Evolutionary conservation across 805 yeast species (phyloP).

Genomic region (Lachancea kluyveri): DNA sequence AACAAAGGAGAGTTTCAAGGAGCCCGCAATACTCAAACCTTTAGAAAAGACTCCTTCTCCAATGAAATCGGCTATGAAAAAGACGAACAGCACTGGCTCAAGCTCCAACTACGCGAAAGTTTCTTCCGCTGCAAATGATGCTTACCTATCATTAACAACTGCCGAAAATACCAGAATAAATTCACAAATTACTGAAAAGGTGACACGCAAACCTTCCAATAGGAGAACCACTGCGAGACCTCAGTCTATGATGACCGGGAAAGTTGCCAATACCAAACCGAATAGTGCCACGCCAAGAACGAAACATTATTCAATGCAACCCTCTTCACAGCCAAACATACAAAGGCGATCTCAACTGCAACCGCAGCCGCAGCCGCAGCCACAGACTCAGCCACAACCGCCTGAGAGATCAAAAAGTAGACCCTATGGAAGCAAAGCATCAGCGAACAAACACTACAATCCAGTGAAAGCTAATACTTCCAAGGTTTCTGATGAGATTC

Average conservation of each 20-base stretch:
- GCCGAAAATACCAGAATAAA: slow-evolving; percentile 75
- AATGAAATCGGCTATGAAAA: slow-evolving; percentile 39
- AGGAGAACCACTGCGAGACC: slow-evolving; percentile 17
- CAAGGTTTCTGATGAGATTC: slow-evolving; percentile 11
- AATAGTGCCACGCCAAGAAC: slow-evolving; percentile 6
- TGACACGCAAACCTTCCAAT: slow-evolving; percentile 7
- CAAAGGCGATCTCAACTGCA: slow-evolving; percentile 5
- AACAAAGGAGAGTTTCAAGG: background rate
- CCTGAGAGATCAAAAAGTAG: slow-evolving; percentile 7
- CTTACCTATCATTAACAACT: slow-evolving; percentile 62
- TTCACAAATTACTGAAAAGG: slow-evolving; percentile 44
- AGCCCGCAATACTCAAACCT: slow-evolving; percentile 1
- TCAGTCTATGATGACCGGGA: slow-evolving; percentile 15
- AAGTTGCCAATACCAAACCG: slow-evolving; percentile 3
- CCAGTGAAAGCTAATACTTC: slow-evolving; percentile 10
- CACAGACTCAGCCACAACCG: slow-evolving; percentile 37
- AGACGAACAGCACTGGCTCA: slow-evolving; percentile 16
- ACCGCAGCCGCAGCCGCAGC: slow-evolving; percentile 25
- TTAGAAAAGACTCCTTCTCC: slow-evolving; percentile 29
- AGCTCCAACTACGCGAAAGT: slow-evolving; percentile 14
- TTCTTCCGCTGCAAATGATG: slow-evolving; percentile 48
- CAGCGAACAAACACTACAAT: no score
- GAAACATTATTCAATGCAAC: slow-evolving; percentile 4
- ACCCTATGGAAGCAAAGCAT: slow-evolving; percentile 12
- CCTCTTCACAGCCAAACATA: slow-evolving; percentile 5